Conservation (phyloP, 1,284 basidiomycete genomes). For the Coniferiporia weirii region DNA sequence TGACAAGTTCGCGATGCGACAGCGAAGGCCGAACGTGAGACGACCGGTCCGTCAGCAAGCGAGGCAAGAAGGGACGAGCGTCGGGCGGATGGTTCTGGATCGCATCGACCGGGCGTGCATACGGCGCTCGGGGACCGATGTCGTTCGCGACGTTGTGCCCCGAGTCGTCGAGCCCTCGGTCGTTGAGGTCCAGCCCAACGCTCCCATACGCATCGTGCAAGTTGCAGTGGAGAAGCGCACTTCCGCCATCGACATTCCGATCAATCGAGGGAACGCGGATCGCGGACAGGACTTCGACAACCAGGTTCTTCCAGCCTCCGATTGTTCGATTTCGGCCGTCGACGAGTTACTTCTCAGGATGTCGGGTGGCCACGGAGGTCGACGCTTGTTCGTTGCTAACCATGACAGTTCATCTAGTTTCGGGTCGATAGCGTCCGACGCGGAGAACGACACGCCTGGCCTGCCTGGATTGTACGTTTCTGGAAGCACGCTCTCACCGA, state of each 20-base stretch:
- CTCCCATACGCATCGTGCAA: background rate
- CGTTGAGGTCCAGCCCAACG: background rate
- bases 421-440: background rate
- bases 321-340: background rate
- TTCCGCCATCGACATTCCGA: background rate
- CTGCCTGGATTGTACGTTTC: background rate
- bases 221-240: too few relatives aligned
- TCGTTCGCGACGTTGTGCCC: too few relatives aligned
- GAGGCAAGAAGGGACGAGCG: background rate
- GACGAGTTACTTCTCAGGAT: background rate
- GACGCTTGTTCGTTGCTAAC: background rate
- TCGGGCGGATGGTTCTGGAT: background rate
- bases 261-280: background rate
- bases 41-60: too few relatives aligned
- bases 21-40: background rate
- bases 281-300: background rate
- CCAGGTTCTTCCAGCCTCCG: background rate
- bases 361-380: background rate
- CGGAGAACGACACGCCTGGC: background rate
- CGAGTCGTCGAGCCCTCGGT: background rate
- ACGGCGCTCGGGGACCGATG: background rate
- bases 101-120: background rate
- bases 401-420: background rate
- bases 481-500: background rate
- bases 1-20: background rate